These are phyloP conservation scores for Endoconidiophora laricicola DNA, from an alignment of 2,329 filamentous ascomycete genomes.

Conservation along the genomic window DNA sequence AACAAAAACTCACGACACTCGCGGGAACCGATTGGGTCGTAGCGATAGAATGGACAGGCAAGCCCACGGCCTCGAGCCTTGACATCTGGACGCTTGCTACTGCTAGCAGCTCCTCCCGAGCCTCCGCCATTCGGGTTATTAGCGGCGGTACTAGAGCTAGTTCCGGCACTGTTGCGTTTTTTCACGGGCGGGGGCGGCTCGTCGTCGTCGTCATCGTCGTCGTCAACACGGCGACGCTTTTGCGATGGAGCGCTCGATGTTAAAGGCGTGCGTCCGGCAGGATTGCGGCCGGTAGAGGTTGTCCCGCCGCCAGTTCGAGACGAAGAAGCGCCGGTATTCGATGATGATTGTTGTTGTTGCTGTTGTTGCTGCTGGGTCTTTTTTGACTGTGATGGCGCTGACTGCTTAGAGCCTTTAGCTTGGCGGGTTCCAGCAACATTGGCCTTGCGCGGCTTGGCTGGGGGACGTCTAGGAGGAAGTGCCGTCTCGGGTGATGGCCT, in stretches of 20 bases:
- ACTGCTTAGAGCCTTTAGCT: too few species aligned
- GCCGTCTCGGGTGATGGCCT: too few species aligned
- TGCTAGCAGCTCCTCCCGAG: background rate
- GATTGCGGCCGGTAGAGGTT: background rate
- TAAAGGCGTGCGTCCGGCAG: background rate
- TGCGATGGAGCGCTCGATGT: background rate
- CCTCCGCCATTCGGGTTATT: background rate
- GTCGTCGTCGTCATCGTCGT: constrained; percentile 6
- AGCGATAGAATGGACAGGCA: constrained; percentile 16
- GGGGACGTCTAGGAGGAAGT: too few species aligned
- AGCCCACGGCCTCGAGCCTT: constrained; percentile 12
- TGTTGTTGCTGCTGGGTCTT: too few species aligned
- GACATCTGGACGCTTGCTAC: constrained; percentile 8
- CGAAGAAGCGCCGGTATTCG: background rate
- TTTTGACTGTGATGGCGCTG: too few species aligned
- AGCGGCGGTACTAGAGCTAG: background rate
- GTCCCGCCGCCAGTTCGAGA: background rate
- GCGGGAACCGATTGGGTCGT: constrained; percentile 14
- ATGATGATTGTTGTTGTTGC: too few species aligned
- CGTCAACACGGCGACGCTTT: background rate
- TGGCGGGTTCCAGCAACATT: too few species aligned
- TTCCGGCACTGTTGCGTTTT: background rate
- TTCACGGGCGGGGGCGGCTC: constrained; percentile 4
- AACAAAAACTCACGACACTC: constrained; percentile 15
- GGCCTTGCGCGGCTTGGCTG: too few species aligned